phyloP scores from a whole-genome alignment of 2,329 filamentous ascomycete species.

The Xylaria multiplex region DNA sequence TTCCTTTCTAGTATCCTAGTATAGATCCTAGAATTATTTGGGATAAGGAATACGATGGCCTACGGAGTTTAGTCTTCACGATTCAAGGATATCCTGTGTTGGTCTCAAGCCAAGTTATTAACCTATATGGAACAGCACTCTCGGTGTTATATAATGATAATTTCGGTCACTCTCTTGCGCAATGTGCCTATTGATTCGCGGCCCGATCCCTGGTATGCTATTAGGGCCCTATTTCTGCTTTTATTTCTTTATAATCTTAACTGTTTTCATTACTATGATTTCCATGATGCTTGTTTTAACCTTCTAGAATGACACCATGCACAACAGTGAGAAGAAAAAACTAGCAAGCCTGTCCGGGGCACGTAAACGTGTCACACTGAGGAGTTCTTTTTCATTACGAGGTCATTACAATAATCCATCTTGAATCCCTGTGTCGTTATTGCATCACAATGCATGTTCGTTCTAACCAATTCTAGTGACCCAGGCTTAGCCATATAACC shows the following conservation, averaged over 20 bases:
- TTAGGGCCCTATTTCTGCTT: slow-evolving; percentile 18
- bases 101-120: no score
- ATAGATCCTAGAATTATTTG: no score
- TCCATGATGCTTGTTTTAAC: slow-evolving; percentile 23
- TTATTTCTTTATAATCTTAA: slow-evolving; percentile 16
- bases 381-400: slow-evolving; percentile 6
- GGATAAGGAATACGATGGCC: no score
- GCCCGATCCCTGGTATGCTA: slow-evolving; percentile 19
- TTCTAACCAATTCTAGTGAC: background rate
- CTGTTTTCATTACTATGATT: slow-evolving; percentile 16
- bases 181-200: slow-evolving; percentile 41
- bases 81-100: no score
- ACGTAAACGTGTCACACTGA: background rate
- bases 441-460: slow-evolving; percentile 18
- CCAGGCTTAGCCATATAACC: slow-evolving; percentile 10
- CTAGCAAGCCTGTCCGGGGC: slow-evolving; percentile 10
- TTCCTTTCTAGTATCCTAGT: no score
- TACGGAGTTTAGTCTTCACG: no score
- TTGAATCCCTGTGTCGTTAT: slow-evolving; percentile 7
- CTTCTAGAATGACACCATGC: slow-evolving; percentile 8
- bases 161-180: background rate
- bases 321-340: slow-evolving; percentile 16
- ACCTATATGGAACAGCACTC: no score
- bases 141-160: background rate
- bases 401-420: slow-evolving; percentile 22